Percentiles rank a stretch among this genome's conserved stretches.
Conservation (phyloP, 192 early-diverging fungal genomes). For the Coemansia sp. region DNA sequence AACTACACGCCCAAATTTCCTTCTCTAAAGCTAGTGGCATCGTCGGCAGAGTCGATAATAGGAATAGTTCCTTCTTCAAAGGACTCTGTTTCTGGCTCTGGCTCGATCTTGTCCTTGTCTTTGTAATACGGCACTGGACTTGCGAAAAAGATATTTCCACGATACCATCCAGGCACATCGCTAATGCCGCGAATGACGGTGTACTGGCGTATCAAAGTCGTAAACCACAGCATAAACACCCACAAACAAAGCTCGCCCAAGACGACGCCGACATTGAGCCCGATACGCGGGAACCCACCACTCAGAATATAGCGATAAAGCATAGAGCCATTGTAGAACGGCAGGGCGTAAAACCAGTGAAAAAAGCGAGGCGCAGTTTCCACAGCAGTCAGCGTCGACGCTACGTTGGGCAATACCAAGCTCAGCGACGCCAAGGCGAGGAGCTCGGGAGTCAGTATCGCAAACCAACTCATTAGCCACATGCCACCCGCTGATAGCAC, state of each 20-base stretch:
- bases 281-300: slow-evolving; percentile 44
- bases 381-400: slow-evolving; percentile 35
- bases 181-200: slow-evolving; percentile 13
- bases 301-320: slow-evolving; percentile 45
- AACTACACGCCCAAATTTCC: slow-evolving; percentile 27
- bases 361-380: slow-evolving; percentile 51
- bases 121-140: slow-evolving; percentile 33
- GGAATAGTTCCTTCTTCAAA: not conserved
- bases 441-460: slow-evolving; percentile 29
- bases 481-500: slow-evolving; percentile 7
- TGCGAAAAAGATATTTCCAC: slow-evolving; percentile 23
- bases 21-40: slow-evolving; percentile 11
- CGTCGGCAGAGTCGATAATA: slow-evolving; percentile 8
- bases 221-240: slow-evolving; percentile 24
- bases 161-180: slow-evolving; percentile 34
- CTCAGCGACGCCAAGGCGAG: slow-evolving; percentile 19
- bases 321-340: slow-evolving; percentile 56
- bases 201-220: slow-evolving; percentile 29
- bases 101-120: not conserved
- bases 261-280: slow-evolving; percentile 44
- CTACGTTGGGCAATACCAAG: slow-evolving; percentile 37
- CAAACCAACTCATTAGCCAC: slow-evolving; percentile 35
- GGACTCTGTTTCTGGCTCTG: not conserved
- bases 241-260: slow-evolving; percentile 46
- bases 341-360: slow-evolving; percentile 47